These are phyloP conservation scores for Cydonia oblonga DNA, from an alignment of 331 rosid genomes.

Conservation along the genomic window DNA sequence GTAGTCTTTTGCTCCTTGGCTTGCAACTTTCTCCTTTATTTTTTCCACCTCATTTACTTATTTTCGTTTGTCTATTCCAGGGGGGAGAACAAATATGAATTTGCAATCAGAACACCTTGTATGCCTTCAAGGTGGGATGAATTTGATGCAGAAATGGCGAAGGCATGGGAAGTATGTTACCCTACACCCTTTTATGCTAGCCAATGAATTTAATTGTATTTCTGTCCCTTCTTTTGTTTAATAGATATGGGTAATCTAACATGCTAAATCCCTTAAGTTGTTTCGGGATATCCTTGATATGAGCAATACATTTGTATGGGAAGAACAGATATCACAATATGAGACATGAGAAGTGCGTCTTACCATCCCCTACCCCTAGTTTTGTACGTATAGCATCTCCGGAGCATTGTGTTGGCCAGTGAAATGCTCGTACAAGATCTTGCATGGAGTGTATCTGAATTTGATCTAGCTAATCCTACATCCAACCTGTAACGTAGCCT, in stretches of 20 bases:
- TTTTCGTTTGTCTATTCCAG: constrained; percentile 24
- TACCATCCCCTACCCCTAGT: not conserved
- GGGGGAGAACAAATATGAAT: constrained; percentile 64
- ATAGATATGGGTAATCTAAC: too few species aligned
- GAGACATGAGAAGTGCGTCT: not conserved
- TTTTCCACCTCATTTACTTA: not conserved
- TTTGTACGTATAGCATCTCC: not conserved
- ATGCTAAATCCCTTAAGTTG: too few species aligned
- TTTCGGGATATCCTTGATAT: not conserved
- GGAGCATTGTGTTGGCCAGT: not conserved
- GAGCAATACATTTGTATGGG: not conserved
- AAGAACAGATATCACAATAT: not conserved
- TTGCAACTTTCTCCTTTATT: constrained; percentile 3
- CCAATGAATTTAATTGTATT: not conserved
- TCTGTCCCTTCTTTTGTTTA: not conserved
- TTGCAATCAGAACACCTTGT: constrained; percentile 85
- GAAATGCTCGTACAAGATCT: not conserved
- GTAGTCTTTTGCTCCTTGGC: constrained; percentile 40
- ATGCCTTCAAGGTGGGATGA: constrained; percentile 82
- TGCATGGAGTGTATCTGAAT: not conserved
- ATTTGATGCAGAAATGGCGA: constrained; percentile 75
- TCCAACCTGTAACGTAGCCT: not conserved
- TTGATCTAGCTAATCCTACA: not conserved
- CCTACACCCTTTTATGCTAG: not conserved
- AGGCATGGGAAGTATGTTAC: constrained; percentile 87